These are phyloP conservation scores for Stylonectria norvegica DNA, from an alignment of 2,329 filamentous ascomycete species.

Conservation along the genomic window DNA sequence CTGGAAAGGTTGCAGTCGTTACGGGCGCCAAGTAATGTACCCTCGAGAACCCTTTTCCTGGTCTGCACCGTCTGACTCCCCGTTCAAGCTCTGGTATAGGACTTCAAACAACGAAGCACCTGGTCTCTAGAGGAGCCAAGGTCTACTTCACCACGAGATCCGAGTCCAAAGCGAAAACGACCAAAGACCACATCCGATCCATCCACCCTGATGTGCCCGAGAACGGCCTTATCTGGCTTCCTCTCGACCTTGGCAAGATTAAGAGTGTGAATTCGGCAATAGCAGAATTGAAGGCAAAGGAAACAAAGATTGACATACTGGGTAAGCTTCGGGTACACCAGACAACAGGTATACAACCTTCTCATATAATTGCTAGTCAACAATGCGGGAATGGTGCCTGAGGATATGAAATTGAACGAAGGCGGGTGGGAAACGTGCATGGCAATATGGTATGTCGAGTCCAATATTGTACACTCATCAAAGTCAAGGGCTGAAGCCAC, in stretches of 20 bases:
- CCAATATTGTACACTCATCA: background rate
- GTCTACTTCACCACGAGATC: conserved; percentile 25
- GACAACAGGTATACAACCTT: too few relatives aligned
- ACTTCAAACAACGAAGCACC: conserved; percentile 20
- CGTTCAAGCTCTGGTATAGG: conserved; percentile 22
- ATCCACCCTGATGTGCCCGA: conserved; percentile 9
- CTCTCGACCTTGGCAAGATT: conserved; percentile 23
- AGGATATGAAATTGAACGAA: conserved; percentile 8
- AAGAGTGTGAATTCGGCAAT: conserved; percentile 18
- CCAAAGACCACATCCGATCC: conserved; percentile 6
- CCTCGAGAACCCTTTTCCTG: background rate
- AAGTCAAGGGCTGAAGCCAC: background rate
- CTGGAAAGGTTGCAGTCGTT: conserved; percentile 24
- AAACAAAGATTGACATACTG: conserved; percentile 25
- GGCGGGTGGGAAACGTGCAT: conserved; percentile 25
- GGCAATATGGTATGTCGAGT: conserved; percentile 19
- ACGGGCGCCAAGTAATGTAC: conserved; percentile 24
- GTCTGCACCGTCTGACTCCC: background rate
- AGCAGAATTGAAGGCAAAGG: conserved; percentile 16
- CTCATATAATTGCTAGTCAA: conserved; percentile 20
- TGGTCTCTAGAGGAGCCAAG: conserved; percentile 24
- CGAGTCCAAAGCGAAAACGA: conserved; percentile 15
- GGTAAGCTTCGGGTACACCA: conserved; percentile 19
- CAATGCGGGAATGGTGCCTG: conserved; percentile 13
- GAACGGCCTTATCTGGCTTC: conserved; percentile 15